Percentiles rank a stretch among this genome's conserved stretches.
Evolutionary conservation across 352 stramenopile genomes (phyloP).

Genomic region (Phytophthora idaei): DNA sequence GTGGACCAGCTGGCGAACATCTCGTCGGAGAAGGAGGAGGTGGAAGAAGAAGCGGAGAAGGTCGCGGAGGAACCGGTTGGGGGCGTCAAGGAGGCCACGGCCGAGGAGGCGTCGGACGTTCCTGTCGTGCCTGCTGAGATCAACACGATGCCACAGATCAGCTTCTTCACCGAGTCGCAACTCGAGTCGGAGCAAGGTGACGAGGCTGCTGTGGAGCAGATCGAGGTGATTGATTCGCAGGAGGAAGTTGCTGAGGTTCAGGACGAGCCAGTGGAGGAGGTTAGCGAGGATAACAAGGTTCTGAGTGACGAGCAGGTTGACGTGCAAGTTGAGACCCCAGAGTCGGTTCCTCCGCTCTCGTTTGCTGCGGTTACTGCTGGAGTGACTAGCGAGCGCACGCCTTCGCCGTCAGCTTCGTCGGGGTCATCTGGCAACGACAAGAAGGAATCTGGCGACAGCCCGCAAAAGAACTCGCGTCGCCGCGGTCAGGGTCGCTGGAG

Average conservation of each 20-base stretch:
- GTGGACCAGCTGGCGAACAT: constrained; percentile 54
- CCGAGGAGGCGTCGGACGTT: constrained; percentile 15
- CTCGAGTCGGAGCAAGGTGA: constrained; percentile 39
- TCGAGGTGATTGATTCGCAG: constrained; percentile 7
- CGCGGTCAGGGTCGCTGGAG: constrained; percentile 44
- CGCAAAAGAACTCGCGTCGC: constrained; percentile 43
- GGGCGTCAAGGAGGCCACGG: constrained; percentile 7
- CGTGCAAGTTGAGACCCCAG: constrained; percentile 13
- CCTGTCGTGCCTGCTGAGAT: constrained; percentile 36
- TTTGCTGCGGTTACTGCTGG: constrained; percentile 50
- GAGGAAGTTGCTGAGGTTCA: constrained; percentile 30
- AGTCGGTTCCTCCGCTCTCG: constrained; percentile 49
- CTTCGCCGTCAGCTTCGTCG: constrained; percentile 31
- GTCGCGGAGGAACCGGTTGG: constrained; percentile 4
- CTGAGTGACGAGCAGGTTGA: constrained; percentile 21
- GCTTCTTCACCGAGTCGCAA: constrained; percentile 87
- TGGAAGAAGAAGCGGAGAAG: constrained; percentile 3
- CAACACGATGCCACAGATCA: constrained; percentile 73
- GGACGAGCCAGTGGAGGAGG: constrained; percentile 25
- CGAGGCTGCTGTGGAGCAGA: constrained; percentile 9
- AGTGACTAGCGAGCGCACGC: constrained; percentile 26
- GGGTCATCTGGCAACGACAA: constrained; percentile 32
- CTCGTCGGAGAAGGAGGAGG: constrained; percentile 17
- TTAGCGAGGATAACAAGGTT: constrained; percentile 9
- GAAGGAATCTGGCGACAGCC: constrained; percentile 28